Conservation (phyloP, 2,329 filamentous ascomycete genomes). For the Pleomassaria siparia region DNA sequence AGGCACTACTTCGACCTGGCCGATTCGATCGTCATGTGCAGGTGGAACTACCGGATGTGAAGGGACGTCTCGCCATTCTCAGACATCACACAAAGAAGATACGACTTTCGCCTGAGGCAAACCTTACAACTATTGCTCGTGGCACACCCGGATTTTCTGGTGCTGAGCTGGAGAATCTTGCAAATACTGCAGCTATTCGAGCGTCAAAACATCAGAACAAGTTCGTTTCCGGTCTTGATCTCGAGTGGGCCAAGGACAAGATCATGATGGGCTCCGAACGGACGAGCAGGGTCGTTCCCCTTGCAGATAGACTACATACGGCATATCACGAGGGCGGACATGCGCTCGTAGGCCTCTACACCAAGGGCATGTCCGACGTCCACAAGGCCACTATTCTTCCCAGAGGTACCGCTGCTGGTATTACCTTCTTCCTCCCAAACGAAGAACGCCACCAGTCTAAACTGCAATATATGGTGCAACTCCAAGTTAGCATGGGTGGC, state of each 20-base stretch:
- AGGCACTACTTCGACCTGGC: constrained; percentile 88
- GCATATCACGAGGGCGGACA: constrained; percentile 96
- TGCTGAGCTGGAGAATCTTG: constrained; percentile 92
- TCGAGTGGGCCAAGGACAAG: constrained; percentile 98
- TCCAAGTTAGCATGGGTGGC: constrained; percentile 80
- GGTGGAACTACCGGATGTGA: constrained; percentile 88
- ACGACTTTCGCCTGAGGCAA: constrained; percentile 76
- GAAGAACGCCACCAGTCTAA: constrained; percentile 82
- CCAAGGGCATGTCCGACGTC: constrained; percentile 71
- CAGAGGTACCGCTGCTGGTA: constrained; percentile 79
- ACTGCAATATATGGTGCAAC: constrained; percentile 75
- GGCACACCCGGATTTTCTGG: constrained; percentile 91
- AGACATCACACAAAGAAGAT: constrained; percentile 94
- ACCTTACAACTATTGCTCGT: constrained; percentile 79
- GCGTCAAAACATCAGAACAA: constrained; percentile 84
- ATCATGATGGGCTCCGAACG: constrained; percentile 96
- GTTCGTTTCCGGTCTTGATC: constrained; percentile 74
- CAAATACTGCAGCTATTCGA: constrained; percentile 92
- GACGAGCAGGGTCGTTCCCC: constrained; percentile 83
- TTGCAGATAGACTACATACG: constrained; percentile 94
- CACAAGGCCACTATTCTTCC: constrained; percentile 99
- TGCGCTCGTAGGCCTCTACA: constrained; percentile 84
- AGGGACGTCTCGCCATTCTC: constrained; percentile 88
- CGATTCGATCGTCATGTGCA: constrained; percentile 93
- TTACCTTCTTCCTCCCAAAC: constrained; percentile 88